Conservation (phyloP, 1,284 basidiomycete species). For the Fomitopsis schrenkii region DNA sequence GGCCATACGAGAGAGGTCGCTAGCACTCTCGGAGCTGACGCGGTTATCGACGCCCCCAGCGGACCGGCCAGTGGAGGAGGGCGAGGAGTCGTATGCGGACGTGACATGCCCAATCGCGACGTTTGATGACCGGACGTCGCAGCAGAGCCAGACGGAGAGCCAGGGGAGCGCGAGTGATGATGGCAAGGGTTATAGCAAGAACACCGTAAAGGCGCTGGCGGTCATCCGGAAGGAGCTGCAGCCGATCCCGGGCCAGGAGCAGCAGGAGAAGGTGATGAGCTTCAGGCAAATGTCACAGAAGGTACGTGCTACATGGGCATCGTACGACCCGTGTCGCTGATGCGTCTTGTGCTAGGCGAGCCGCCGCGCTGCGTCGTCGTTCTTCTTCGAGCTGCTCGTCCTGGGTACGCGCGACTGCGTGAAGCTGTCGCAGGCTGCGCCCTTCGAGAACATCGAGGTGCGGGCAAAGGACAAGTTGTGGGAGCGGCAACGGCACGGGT, state of each 20-base stretch:
- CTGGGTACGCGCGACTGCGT: conserved; percentile 91
- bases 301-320: conserved; percentile 36
- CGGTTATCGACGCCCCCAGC: conserved; percentile 64
- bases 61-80: conserved; percentile 49
- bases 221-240: conserved; percentile 78
- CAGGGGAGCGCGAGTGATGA: conserved; percentile 44
- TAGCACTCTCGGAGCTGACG: conserved; percentile 51
- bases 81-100: conserved; percentile 62
- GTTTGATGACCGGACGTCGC: conserved; percentile 69
- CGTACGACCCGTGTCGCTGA: not conserved
- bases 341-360: conserved; percentile 56
- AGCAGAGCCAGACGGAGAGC: conserved; percentile 39
- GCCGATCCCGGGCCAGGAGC: conserved; percentile 40
- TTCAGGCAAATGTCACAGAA: conserved; percentile 75
- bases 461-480: conserved; percentile 81
- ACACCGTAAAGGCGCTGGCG: conserved; percentile 87
- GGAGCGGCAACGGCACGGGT: conserved; percentile 61
- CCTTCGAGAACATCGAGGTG: conserved; percentile 88
- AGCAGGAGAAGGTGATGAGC: conserved; percentile 57
- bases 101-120: conserved; percentile 74
- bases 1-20: conserved; percentile 36
- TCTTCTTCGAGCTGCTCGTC: conserved; percentile 97
- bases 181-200: conserved; percentile 80
- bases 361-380: conserved; percentile 87
- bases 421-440: conserved; percentile 66